These are phyloP conservation scores for Solanum commersonii DNA, from an alignment of 257 asterid genomes.

Conservation along the genomic window DNA sequence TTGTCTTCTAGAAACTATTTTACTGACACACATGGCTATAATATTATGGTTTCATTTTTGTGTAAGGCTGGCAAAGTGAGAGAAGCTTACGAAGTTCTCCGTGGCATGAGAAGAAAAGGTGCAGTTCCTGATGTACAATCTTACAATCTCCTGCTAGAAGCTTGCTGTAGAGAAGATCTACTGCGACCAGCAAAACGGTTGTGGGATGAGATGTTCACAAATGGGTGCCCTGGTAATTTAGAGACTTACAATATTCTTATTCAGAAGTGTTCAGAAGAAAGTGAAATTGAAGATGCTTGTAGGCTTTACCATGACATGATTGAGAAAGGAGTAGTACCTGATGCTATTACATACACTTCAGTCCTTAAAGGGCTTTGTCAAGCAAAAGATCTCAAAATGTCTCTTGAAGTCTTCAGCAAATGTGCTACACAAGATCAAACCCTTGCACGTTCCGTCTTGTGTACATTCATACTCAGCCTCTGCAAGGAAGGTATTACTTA, in stretches of 20 bases:
- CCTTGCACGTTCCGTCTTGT: slow-evolving; percentile 32
- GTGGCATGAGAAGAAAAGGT: slow-evolving; percentile 81
- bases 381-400: slow-evolving; percentile 36
- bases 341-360: slow-evolving; percentile 32
- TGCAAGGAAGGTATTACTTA: slow-evolving; percentile 47
- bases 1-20: slow-evolving; percentile 49
- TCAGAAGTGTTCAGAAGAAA: slow-evolving; percentile 37
- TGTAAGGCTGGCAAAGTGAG: slow-evolving; percentile 58
- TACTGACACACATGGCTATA: slow-evolving; percentile 41
- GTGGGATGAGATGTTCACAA: slow-evolving; percentile 94
- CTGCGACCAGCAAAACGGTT: slow-evolving; percentile 78
- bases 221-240: slow-evolving; percentile 61
- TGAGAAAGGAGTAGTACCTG: slow-evolving; percentile 52
- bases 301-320: slow-evolving; percentile 59
- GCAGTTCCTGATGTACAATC: slow-evolving; percentile 42
- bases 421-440: slow-evolving; percentile 34
- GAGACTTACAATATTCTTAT: slow-evolving; percentile 53
- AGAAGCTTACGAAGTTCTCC: slow-evolving; percentile 61
- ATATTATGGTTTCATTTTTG: slow-evolving; percentile 54
- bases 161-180: slow-evolving; percentile 74
- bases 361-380: slow-evolving; percentile 60
- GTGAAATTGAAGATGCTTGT: slow-evolving; percentile 64
- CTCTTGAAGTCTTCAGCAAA: slow-evolving; percentile 38
- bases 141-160: slow-evolving; percentile 73
- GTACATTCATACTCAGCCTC: slow-evolving; percentile 34